Conservation (phyloP, 2,329 filamentous ascomycete species). For the Periglandula ipomoeae region DNA sequence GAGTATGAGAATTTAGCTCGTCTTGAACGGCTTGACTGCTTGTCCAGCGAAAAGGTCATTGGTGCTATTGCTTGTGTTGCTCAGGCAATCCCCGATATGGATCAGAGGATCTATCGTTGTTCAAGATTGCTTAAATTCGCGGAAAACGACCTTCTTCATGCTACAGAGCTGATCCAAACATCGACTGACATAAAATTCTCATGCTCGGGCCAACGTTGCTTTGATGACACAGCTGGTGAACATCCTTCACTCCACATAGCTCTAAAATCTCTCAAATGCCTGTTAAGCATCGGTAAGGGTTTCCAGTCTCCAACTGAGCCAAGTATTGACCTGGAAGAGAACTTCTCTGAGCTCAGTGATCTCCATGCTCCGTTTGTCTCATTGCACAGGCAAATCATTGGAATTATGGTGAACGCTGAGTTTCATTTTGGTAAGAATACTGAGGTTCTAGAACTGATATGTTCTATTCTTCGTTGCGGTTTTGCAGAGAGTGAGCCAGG, state of each 20-base stretch:
- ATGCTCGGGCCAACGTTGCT: conserved; percentile 18
- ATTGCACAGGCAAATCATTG: conserved; percentile 38
- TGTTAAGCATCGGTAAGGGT: conserved; percentile 62
- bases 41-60: conserved; percentile 64
- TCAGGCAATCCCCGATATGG: conserved; percentile 56
- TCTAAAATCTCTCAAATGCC: conserved; percentile 53
- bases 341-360: conserved; percentile 14
- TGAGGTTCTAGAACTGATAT: conserved; percentile 64
- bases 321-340: conserved; percentile 57
- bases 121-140: conserved; percentile 52
- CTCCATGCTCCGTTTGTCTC: conserved; percentile 14
- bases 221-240: conserved; percentile 27
- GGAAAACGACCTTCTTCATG: conserved; percentile 40
- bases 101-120: conserved; percentile 43
- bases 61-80: conserved; percentile 67
- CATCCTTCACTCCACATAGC: conserved; percentile 37
- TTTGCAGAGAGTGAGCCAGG: conserved; percentile 67
- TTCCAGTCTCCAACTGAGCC: conserved; percentile 60
- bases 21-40: conserved; percentile 47
- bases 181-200: conserved; percentile 8
- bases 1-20: conserved; percentile 60
- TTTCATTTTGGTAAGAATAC: conserved; percentile 46
- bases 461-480: conserved; percentile 61
- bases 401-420: conserved; percentile 38
- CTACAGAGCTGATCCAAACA: conserved; percentile 14